phyloP scores from a whole-genome alignment of 176 grass and related monocot species.

The Canna indica region DNA sequence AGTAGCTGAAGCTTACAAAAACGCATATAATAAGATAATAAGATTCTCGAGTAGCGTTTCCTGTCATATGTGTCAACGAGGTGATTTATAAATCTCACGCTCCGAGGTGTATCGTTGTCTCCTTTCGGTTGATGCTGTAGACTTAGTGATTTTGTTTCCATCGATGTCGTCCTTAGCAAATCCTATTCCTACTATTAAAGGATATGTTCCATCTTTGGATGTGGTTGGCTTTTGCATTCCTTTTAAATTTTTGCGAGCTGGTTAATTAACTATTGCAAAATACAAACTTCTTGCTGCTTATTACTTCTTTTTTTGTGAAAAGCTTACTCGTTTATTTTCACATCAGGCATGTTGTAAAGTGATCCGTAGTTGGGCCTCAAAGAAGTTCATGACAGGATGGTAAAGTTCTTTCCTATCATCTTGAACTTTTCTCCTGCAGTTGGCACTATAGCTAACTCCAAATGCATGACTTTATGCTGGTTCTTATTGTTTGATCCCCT shows the following conservation, averaged over 20 bases:
- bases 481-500: background rate
- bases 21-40: background rate
- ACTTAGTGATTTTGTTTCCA: background rate
- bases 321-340: background rate
- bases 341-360: constrained; percentile 21
- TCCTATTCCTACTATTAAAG: background rate
- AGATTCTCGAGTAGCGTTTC: background rate
- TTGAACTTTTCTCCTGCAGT: background rate
- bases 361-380: constrained; percentile 27
- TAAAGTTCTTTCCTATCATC: background rate
- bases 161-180: background rate
- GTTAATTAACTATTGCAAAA: background rate
- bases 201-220: background rate
- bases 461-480: background rate
- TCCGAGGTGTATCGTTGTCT: background rate
- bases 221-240: background rate
- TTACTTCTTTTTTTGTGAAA: background rate
- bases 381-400: constrained; percentile 31
- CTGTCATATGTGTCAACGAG: background rate
- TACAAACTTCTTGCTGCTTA: too few relatives aligned
- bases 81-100: background rate
- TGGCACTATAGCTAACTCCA: background rate
- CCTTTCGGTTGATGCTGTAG: background rate
- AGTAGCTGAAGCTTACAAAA: background rate
- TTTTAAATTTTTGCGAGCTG: background rate